A percentile compares a stretch with the other conserved stretches of the same genome.
Evolutionary conservation across 1,139 yeast species (phyloP).

Genomic region (Hemisphaericaspora xylofermentans): DNA sequence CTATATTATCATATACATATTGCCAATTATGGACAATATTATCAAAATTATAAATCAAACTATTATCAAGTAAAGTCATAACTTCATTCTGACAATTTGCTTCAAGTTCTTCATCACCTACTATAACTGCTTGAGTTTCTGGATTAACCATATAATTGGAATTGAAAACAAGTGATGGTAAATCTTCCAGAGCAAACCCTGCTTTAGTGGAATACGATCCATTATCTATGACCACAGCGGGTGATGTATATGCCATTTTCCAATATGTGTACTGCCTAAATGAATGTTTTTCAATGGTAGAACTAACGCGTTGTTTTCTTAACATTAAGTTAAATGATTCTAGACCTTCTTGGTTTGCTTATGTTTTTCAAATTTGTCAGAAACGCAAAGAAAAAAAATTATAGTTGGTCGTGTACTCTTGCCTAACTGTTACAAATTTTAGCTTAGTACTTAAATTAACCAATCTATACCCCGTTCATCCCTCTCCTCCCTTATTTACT

Average conservation of each 20-base stretch:
- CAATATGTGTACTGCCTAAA: no score
- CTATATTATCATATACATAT: constrained; percentile 53
- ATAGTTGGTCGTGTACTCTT: neutral
- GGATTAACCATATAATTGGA: constrained; percentile 47
- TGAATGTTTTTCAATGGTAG: no score
- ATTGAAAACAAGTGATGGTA: constrained; percentile 60
- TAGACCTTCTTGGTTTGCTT: neutral
- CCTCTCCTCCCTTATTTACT: neutral
- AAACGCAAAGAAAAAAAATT: neutral
- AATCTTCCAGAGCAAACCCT: constrained; percentile 65
- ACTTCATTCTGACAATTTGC: constrained; percentile 48
- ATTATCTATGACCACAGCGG: constrained; percentile 67
- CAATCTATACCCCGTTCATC: no score
- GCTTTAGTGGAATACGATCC: constrained; percentile 68
- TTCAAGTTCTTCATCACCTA: constrained; percentile 53
- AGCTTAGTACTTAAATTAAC: no score
- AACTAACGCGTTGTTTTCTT: no score
- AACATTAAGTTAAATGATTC: no score
- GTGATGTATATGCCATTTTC: constrained; percentile 35
- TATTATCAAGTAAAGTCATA: constrained; percentile 63
- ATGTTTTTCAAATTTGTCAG: neutral
- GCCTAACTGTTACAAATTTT: neutral
- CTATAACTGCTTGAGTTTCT: constrained; percentile 27
- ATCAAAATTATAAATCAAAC: constrained; percentile 66
- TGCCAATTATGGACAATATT: constrained; percentile 59